These are phyloP conservation scores for Olyra latifolia DNA, from an alignment of 176 grass and related monocot species.

Conservation along the genomic window DNA sequence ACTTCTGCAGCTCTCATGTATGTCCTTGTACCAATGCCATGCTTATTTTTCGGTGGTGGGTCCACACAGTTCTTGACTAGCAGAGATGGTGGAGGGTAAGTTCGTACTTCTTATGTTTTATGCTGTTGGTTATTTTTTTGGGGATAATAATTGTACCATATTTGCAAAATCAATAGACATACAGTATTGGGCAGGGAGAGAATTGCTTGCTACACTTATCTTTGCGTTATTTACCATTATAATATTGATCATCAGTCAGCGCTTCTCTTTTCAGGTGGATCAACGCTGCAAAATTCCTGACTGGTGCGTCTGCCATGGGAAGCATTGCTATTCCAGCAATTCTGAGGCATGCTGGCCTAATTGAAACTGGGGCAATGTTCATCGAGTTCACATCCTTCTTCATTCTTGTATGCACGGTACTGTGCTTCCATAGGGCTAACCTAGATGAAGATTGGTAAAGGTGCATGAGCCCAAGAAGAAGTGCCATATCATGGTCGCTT, in stretches of 20 bases:
- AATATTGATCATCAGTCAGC: neutral
- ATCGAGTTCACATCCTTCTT: constrained; percentile 98
- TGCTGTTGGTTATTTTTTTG: neutral
- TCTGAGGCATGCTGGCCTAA: constrained; percentile 81
- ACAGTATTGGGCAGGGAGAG: neutral
- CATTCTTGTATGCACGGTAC: constrained; percentile 84
- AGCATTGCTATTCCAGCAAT: constrained; percentile 92
- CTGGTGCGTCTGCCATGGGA: constrained; percentile 86
- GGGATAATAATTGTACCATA: neutral
- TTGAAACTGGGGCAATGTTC: constrained; percentile 89
- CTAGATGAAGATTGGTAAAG: constrained; percentile 88
- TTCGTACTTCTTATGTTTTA: constrained; percentile 33
- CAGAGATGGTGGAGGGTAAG: constrained; percentile 82
- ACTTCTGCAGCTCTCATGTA: constrained; percentile 83
- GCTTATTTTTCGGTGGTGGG: constrained; percentile 92
- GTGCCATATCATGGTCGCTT: neutral
- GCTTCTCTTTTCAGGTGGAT: constrained; percentile 61
- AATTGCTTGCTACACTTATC: neutral
- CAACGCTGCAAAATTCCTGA: constrained; percentile 89
- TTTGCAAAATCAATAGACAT: neutral
- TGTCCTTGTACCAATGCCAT: constrained; percentile 92
- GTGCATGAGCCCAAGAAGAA: neutral
- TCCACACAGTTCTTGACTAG: constrained; percentile 91
- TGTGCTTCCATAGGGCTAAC: constrained; percentile 85
- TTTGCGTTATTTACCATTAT: neutral